Percentiles rank a stretch among this genome's conserved stretches.
Evolutionary conservation across 139 green algal genomes (phyloP).

Genomic region (Pseudopediastrum boryanum): DNA sequence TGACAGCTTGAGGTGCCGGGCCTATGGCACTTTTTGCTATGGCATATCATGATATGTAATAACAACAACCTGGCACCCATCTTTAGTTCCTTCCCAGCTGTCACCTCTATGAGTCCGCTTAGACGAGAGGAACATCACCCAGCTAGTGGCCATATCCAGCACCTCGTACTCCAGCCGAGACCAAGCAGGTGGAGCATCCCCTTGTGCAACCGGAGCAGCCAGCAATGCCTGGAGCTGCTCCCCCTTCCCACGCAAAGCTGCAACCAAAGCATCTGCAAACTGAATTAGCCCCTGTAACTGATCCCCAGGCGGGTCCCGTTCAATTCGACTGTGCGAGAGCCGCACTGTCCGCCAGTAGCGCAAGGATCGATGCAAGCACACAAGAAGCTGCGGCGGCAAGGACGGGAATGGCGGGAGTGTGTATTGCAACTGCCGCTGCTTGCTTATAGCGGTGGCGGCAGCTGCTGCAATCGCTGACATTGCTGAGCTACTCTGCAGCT

Average conservation of each 20-base stretch:
- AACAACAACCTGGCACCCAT: no score
- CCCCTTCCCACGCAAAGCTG: no score
- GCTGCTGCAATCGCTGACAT: neutral
- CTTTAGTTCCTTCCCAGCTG: no score
- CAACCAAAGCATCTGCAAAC: constrained; percentile 25
- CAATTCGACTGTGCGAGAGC: constrained; percentile 1
- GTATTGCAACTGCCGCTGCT: constrained; percentile 9
- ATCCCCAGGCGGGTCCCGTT: neutral
- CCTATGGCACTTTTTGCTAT: no score
- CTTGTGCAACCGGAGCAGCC: neutral
- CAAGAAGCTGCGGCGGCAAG: neutral
- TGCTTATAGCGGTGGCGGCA: no score
- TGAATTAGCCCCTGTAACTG: neutral
- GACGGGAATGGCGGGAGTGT: constrained; percentile 1
- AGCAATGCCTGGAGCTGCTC: neutral
- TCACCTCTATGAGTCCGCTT: no score
- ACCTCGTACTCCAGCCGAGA: neutral
- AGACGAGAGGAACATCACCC: neutral
- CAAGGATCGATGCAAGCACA: neutral
- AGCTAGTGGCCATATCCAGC: constrained; percentile 29
- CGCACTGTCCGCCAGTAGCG: constrained; percentile 19
- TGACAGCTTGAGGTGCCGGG: no score
- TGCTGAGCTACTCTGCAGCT: no score
- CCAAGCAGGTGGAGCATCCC: neutral
- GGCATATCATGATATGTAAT: no score